Base-by-base conservation (phyloP, 1,284 basidiomycete genomes). In the Rhodotorula sp. region DNA sequence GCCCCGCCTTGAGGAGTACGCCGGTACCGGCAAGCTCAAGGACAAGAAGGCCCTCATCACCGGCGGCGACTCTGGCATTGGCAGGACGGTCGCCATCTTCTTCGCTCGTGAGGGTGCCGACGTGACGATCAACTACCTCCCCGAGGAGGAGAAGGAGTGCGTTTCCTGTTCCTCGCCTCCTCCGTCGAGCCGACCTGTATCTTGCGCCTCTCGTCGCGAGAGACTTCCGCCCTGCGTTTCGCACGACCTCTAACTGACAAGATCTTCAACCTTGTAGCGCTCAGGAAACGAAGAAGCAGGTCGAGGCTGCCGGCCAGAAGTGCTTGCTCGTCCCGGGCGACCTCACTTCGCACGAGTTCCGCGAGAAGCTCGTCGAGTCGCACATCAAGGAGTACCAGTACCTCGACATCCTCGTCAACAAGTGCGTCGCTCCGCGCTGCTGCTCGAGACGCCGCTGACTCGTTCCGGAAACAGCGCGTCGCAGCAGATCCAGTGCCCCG, bases 51-150 rank as follows among this genome's bases (percentile, higher is more conserved):
- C 86, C 8, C 81, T 90, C 62, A 82, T 90, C 71, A 89, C 84
- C 13, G 83, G 83, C 19, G 79, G 84, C 41, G 85, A 87, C 77
- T 85, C 84, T 39, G 86, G 88, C n/a, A 89, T 89, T 64, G 88
- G 88, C 15, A 84, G 88, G 37, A 80, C 85, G 1, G 86, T 85
- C 2, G 87, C 87, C 17, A 83, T 87, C 69, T 84, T 87, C 80
- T 88, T 88, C 75, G 87, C 88, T 2, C 83, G 88, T 27, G 88
- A 90, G 78, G 88, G 88, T 3, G 84, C 85, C 25, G 87, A 87
- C 62, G 84, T 90, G n/a, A 87, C 87, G 0, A 87, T 90, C 71
- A 84, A 84, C n/a, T 86, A 88, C 80, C 83, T 89, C 3, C 85
- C 86, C 9, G 83, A 87, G 75, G 88, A 89, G 80, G 82, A 86